These are phyloP conservation scores for Colletotrichum camelliae DNA, from an alignment of 2,329 filamentous ascomycete species.

Conservation along the genomic window DNA sequence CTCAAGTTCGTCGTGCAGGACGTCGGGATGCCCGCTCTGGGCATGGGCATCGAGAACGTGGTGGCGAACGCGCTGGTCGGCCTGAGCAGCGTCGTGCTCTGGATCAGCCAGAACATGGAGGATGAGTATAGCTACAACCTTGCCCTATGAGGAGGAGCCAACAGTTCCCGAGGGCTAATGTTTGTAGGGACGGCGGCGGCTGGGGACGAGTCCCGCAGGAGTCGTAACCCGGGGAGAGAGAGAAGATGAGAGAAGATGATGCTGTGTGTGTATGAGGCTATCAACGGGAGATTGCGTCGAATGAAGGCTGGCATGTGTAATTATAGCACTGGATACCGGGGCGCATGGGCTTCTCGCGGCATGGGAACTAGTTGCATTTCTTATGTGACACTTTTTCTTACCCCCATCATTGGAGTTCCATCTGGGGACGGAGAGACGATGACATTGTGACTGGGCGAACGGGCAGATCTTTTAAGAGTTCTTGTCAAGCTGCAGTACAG, in stretches of 20 bases:
- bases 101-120: constrained; percentile 76
- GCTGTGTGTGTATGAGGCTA: background rate
- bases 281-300: background rate
- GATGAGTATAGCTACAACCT: constrained; percentile 75
- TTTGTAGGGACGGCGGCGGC: background rate
- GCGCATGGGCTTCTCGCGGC: background rate
- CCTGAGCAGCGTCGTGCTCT: constrained; percentile 67
- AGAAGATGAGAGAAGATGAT: background rate
- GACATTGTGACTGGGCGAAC: background rate
- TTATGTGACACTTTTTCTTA: background rate
- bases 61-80: constrained; percentile 69
- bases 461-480: background rate
- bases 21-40: constrained; percentile 64
- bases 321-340: constrained; percentile 5
- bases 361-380: constrained; percentile 12
- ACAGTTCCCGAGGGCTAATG: background rate
- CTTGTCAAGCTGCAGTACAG: background rate
- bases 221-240: background rate
- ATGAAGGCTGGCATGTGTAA: background rate
- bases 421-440: background rate
- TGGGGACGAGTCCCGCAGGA: background rate
- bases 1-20: constrained; percentile 66
- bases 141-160: constrained; percentile 66
- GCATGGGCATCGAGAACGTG: constrained; percentile 73
- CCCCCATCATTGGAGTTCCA: background rate